A percentile compares a stretch with the other conserved stretches of the same genome.
phyloP scores from a whole-genome alignment of 73 alveolate species.

The Paramecium biaurelia region DNA sequence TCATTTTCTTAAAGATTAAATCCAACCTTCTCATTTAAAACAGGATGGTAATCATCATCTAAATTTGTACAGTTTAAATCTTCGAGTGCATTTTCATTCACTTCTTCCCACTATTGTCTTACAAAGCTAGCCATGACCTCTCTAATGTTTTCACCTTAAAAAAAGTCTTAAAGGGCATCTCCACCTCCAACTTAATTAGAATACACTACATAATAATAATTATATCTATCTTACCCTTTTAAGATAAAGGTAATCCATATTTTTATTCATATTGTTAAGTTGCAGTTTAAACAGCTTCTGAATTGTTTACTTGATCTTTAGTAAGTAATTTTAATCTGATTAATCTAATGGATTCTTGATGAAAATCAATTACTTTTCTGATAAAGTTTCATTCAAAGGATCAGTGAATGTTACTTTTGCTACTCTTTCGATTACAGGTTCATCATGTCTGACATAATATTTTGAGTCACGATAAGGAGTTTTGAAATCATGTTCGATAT shows the following conservation, averaged over 20 bases:
- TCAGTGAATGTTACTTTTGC: not conserved
- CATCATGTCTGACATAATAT: conserved; percentile 51
- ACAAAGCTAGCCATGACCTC: conserved; percentile 29
- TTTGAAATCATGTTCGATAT: conserved; percentile 33
- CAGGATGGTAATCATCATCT: not conserved
- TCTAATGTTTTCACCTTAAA: not conserved
- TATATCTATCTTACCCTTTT: not conserved
- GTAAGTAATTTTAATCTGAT: not conserved
- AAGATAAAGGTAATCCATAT: not conserved
- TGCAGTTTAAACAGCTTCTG: not conserved
- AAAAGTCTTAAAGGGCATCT: not conserved
- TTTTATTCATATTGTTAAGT: not conserved
- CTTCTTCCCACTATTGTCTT: conserved; percentile 19
- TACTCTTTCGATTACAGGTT: not conserved
- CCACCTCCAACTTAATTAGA: not conserved
- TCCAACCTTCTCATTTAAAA: not conserved
- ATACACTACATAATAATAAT: not conserved
- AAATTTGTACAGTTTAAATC: not conserved
- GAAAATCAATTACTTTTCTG: not conserved
- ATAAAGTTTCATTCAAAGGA: not conserved
- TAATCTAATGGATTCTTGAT: not conserved
- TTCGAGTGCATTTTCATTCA: not conserved
- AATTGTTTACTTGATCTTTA: not conserved
- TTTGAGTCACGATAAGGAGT: conserved; percentile 48
- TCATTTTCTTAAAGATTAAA: not conserved